Conservation (phyloP, 2,329 filamentous ascomycete genomes). For the Penicillium sp. region DNA sequence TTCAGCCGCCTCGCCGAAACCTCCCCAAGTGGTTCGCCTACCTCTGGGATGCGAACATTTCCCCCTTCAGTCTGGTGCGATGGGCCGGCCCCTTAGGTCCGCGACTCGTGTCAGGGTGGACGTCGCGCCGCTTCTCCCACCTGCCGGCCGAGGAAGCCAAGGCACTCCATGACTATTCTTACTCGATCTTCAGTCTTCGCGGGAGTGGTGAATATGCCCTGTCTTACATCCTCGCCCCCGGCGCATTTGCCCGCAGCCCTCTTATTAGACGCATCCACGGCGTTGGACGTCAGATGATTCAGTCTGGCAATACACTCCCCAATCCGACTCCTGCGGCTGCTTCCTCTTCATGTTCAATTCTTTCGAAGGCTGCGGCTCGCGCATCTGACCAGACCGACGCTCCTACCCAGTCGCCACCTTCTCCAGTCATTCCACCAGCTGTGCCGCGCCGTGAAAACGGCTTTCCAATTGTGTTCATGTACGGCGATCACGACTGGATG, state of each 20-base stretch:
- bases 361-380: constrained; percentile 20
- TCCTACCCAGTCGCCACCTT: constrained; percentile 10
- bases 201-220: constrained; percentile 93
- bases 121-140: constrained; percentile 84
- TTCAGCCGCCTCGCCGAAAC: constrained; percentile 56
- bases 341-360: constrained; percentile 17
- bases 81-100: constrained; percentile 87
- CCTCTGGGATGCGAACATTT: constrained; percentile 96
- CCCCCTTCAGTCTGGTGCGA: constrained; percentile 86
- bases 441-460: constrained; percentile 56
- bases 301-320: constrained; percentile 20
- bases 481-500: constrained; percentile 99
- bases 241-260: constrained; percentile 84
- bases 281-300: constrained; percentile 70
- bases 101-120: constrained; percentile 91
- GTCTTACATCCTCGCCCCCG: constrained; percentile 87
- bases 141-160: constrained; percentile 75
- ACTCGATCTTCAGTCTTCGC: constrained; percentile 86
- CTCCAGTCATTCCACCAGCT: constrained; percentile 13
- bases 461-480: constrained; percentile 86
- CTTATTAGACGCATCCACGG: constrained; percentile 82
- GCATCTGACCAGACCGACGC: constrained; percentile 30
- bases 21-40: constrained; percentile 85
- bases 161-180: constrained; percentile 87
- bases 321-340: constrained; percentile 13